Conservation (phyloP, 306 rosid species). For the Cucurbita moschata region DNA sequence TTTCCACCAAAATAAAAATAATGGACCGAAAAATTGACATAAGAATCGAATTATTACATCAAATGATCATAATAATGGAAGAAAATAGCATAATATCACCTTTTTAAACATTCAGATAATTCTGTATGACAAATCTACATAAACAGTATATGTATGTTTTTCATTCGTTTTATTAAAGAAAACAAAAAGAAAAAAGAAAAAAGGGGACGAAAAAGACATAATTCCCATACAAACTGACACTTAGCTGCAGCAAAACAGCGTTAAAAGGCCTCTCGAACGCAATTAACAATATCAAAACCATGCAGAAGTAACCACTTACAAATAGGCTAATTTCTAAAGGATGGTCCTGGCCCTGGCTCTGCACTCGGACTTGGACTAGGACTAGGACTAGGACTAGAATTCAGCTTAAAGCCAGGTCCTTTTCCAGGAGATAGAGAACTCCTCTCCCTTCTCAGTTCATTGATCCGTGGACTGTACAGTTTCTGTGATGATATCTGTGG, state of each 20-base stretch:
- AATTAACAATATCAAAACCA: slow-evolving; percentile 17
- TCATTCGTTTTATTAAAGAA: neutral
- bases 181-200: neutral
- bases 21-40: no score
- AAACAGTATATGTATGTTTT: neutral
- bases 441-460: slow-evolving; percentile 38
- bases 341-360: slow-evolving; percentile 18
- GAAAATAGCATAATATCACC: neutral
- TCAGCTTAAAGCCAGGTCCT: slow-evolving; percentile 22
- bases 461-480: slow-evolving; percentile 38
- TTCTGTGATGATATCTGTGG: slow-evolving; percentile 24
- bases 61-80: neutral
- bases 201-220: neutral
- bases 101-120: neutral
- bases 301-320: slow-evolving; percentile 6
- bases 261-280: slow-evolving; percentile 43
- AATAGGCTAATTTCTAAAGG: slow-evolving; percentile 24
- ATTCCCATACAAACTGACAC: neutral
- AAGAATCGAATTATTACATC: neutral
- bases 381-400: slow-evolving; percentile 14
- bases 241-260: slow-evolving; percentile 4
- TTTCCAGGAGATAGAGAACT: slow-evolving; percentile 24
- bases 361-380: slow-evolving; percentile 21
- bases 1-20: no score
- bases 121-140: neutral